These are phyloP conservation scores for Mycena leptocephala DNA, from an alignment of 768 basidiomycete genomes.

Conservation along the genomic window DNA sequence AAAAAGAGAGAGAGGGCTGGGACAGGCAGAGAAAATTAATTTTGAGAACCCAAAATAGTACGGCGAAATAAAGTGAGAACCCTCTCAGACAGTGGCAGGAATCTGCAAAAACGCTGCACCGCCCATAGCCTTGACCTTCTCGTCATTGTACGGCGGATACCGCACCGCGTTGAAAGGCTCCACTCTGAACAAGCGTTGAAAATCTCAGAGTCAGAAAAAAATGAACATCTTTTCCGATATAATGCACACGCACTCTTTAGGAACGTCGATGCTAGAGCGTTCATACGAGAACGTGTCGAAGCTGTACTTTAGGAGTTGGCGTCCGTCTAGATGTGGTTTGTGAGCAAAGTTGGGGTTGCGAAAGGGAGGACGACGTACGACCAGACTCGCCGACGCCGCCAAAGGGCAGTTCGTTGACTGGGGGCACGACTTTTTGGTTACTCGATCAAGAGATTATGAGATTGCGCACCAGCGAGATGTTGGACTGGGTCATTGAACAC, in stretches of 20 bases:
- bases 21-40: no score
- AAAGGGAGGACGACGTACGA: slow-evolving; percentile 58
- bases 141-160: slow-evolving; percentile 65
- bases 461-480: slow-evolving; percentile 62
- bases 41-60: no score
- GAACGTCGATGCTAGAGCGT: slow-evolving; percentile 65
- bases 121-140: not conserved
- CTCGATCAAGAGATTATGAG: not conserved
- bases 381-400: slow-evolving; percentile 77
- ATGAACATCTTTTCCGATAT: no score
- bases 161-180: slow-evolving; percentile 58
- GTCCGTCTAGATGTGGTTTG: slow-evolving; percentile 61
- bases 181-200: slow-evolving; percentile 46
- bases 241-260: slow-evolving; percentile 60
- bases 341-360: not conserved
- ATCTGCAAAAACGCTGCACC: not conserved
- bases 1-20: no score
- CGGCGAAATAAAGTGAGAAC: no score
- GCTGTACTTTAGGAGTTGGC: slow-evolving; percentile 66
- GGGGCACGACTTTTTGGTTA: not conserved
- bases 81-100: no score
- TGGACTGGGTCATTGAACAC: slow-evolving; percentile 75
- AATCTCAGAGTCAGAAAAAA: not conserved
- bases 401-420: slow-evolving; percentile 61
- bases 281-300: slow-evolving; percentile 71